A percentile compares a stretch with the other conserved stretches of the same genome.
phyloP scores from a whole-genome alignment of 2,329 filamentous ascomycete species.

The Aspergillus aculeatinus region DNA sequence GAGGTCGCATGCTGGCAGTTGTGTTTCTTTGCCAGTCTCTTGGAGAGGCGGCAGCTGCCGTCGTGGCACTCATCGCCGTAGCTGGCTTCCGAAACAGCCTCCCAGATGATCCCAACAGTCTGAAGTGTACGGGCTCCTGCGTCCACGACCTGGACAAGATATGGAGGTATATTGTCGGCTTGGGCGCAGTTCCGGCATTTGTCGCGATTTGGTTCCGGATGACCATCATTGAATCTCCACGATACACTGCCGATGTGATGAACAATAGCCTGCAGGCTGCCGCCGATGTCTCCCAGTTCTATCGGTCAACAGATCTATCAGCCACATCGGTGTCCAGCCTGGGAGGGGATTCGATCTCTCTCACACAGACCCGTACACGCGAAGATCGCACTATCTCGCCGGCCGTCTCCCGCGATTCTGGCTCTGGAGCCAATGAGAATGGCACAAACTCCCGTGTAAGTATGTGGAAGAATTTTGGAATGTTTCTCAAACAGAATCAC shows the following conservation, averaged over 20 bases:
- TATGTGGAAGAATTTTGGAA: slow-evolving; percentile 22
- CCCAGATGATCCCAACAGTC: slow-evolving; percentile 41
- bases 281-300: slow-evolving; percentile 17
- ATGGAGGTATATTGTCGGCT: slow-evolving; percentile 64
- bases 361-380: slow-evolving; percentile 1
- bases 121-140: slow-evolving; percentile 54
- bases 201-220: slow-evolving; percentile 63
- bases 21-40: slow-evolving; percentile 85
- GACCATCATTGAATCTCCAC: slow-evolving; percentile 62
- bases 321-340: slow-evolving; percentile 6
- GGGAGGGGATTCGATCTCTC: not conserved
- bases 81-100: slow-evolving; percentile 55
- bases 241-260: slow-evolving; percentile 60
- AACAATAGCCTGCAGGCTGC: slow-evolving; percentile 17
- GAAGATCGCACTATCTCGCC: not conserved
- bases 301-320: not conserved
- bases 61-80: slow-evolving; percentile 72
- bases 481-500: slow-evolving; percentile 26
- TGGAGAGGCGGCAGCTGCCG: slow-evolving; percentile 70
- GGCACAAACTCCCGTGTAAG: not conserved
- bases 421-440: not conserved
- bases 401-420: not conserved
- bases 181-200: slow-evolving; percentile 61
- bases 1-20: slow-evolving; percentile 79
- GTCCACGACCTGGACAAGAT: slow-evolving; percentile 52